Evolutionary conservation across 148 eudicot species (phyloP).

Genomic region (Persicaria maculosa): DNA sequence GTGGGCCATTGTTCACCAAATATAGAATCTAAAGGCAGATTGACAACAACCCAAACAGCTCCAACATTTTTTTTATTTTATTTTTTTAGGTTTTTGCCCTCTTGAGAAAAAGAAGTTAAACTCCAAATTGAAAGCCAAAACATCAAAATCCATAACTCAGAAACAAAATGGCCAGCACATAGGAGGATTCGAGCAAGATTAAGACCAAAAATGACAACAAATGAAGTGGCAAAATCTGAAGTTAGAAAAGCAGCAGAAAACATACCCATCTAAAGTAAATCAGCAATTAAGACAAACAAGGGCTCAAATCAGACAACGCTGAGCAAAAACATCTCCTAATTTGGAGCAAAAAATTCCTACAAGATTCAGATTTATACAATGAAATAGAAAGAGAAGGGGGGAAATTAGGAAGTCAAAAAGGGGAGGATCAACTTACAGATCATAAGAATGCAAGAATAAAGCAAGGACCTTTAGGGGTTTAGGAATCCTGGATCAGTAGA

Average conservation of each 20-base stretch:
- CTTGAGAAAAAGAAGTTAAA: neutral
- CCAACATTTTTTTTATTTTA: neutral
- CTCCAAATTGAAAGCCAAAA: slow-evolving; percentile 5
- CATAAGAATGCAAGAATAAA: slow-evolving; percentile 29
- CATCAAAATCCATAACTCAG: neutral
- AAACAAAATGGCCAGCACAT: neutral
- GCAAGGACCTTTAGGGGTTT: slow-evolving; percentile 19
- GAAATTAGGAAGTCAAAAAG: slow-evolving; percentile 13
- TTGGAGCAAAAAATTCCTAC: slow-evolving; percentile 20
- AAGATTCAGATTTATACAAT: neutral
- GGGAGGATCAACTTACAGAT: slow-evolving; percentile 39
- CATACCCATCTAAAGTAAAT: slow-evolving; percentile 12
- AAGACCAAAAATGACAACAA: neutral
- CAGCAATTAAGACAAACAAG: slow-evolving; percentile 8
- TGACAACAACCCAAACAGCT: slow-evolving; percentile 7
- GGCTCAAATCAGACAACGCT: slow-evolving; percentile 8
- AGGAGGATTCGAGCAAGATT: neutral
- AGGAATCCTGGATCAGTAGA: slow-evolving; percentile 20
- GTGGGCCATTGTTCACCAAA: slow-evolving; percentile 16
- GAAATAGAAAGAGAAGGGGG: neutral
- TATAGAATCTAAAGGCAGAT: slow-evolving; percentile 9
- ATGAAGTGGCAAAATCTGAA: slow-evolving; percentile 3
- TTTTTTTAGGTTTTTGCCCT: neutral
- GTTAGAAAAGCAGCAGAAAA: neutral
- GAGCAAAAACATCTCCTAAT: neutral